These are phyloP conservation scores for Trichoderma sp. DNA, from an alignment of 2,329 filamentous ascomycete species.

Conservation along the genomic window DNA sequence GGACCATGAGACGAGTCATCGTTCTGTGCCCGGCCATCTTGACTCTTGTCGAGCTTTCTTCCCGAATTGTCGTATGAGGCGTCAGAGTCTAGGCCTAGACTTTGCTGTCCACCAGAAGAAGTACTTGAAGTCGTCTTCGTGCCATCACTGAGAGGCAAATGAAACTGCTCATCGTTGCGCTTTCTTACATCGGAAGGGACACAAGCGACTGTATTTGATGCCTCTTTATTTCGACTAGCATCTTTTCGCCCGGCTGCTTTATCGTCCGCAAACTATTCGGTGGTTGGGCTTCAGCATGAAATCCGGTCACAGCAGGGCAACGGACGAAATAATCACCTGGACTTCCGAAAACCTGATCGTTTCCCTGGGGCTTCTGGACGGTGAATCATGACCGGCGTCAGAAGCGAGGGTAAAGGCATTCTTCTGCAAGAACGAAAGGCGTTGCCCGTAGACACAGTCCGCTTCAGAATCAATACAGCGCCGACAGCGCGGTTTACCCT, in stretches of 20 bases:
- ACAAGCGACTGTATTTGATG: not conserved
- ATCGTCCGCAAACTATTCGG: not conserved
- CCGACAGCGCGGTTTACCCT: slow-evolving; percentile 9
- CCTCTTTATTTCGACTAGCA: not conserved
- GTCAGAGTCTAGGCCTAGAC: not conserved
- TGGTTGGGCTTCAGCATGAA: not conserved
- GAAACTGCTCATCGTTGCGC: not conserved
- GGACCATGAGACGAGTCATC: too few relatives aligned
- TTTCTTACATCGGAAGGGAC: not conserved
- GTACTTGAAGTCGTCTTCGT: not conserved
- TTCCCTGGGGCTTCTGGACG: not conserved
- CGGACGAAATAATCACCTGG: not conserved
- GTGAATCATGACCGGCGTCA: not conserved
- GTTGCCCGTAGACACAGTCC: slow-evolving; percentile 9
- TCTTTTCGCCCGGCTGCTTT: not conserved
- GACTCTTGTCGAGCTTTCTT: not conserved
- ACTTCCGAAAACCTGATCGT: not conserved
- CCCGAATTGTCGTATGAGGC: not conserved
- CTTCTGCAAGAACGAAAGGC: slow-evolving; percentile 12
- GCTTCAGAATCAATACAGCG: slow-evolving; percentile 11
- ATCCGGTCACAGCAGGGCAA: not conserved
- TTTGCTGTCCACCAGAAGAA: not conserved
- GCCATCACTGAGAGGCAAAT: not conserved
- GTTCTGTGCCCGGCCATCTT: not conserved
- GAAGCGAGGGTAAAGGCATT: slow-evolving; percentile 3